These are phyloP conservation scores for Sporisorium graminicola DNA, from an alignment of 1,284 basidiomycete species.

Conservation along the genomic window DNA sequence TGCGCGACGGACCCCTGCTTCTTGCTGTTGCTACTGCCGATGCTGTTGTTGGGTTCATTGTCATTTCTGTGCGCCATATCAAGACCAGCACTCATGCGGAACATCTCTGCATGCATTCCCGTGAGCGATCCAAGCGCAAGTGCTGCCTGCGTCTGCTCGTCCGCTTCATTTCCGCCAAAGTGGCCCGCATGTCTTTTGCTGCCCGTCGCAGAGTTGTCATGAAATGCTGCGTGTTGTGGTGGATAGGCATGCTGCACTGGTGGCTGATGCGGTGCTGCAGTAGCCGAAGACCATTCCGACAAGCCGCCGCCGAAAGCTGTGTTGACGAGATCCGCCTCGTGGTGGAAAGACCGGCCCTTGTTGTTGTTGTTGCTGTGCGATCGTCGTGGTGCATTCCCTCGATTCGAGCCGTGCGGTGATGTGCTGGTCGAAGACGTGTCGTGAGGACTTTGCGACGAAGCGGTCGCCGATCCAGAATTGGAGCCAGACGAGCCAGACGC, in stretches of 20 bases:
- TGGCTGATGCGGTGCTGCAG: conserved; percentile 13
- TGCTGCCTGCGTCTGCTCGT: conserved; percentile 49
- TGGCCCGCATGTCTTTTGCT: conserved; percentile 47
- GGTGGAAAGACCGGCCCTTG: conserved; percentile 40
- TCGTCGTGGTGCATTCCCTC: conserved; percentile 29
- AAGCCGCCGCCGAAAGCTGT: conserved; percentile 43
- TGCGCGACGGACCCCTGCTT: conserved; percentile 13
- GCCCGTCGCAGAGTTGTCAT: conserved; percentile 36
- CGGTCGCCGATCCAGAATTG: conserved; percentile 46
- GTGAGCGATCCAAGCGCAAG: conserved; percentile 41
- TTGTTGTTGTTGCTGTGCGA: conserved; percentile 38
- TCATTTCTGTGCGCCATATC: conserved; percentile 20
- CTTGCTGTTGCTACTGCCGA: not conserved
- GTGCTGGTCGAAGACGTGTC: conserved; percentile 51
- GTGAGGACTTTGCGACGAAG: conserved; percentile 49
- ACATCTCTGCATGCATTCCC: conserved; percentile 54
- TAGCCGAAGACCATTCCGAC: conserved; percentile 33
- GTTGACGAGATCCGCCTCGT: conserved; percentile 49
- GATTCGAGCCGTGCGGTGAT: conserved; percentile 41
- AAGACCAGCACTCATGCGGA: conserved; percentile 50
- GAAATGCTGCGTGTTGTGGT: conserved; percentile 20
- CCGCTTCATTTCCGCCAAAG: conserved; percentile 31
- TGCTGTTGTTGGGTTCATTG: not conserved
- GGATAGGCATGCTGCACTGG: conserved; percentile 22
- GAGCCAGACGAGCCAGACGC: conserved; percentile 40